Percentiles rank a stretch among this genome's conserved stretches.
phyloP scores from a whole-genome alignment of 2,329 filamentous ascomycete genomes.

The Pyricularia pennisetigena region DNA sequence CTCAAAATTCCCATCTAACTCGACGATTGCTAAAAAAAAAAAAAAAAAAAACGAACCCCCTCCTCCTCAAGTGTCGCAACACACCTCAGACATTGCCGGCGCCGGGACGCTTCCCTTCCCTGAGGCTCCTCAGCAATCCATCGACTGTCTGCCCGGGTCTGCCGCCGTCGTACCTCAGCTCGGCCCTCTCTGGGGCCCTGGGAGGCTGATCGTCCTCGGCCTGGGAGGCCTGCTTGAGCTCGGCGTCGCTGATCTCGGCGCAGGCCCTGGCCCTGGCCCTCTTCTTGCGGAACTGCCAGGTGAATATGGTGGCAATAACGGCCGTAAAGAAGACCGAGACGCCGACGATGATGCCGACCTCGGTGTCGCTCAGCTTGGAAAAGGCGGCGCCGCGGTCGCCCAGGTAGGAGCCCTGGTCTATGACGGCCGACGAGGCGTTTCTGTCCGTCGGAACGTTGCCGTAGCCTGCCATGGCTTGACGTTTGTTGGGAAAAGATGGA shows the following conservation, averaged over 20 bases:
- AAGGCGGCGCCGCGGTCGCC: neutral
- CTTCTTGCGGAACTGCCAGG: constrained; percentile 4
- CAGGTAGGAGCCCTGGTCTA: constrained; percentile 1
- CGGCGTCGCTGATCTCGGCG: neutral
- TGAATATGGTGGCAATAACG: constrained; percentile 4
- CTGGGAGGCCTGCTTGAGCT: neutral
- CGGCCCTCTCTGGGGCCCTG: neutral
- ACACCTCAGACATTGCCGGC: neutral
- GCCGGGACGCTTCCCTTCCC: neutral
- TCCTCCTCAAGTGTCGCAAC: neutral
- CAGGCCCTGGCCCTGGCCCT: neutral
- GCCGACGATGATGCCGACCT: constrained; percentile 2
- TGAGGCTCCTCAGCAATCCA: neutral
- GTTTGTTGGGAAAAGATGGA: too few species aligned
- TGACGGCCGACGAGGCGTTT: neutral
- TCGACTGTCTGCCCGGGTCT: neutral
- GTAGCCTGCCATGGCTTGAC: constrained; percentile 3
- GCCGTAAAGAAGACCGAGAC: constrained; percentile 3
- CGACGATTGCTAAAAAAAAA: neutral
- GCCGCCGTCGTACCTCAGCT: neutral
- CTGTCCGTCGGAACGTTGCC: constrained; percentile 2
- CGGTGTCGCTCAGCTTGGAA: neutral
- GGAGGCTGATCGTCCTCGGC: neutral
- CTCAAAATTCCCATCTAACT: neutral
- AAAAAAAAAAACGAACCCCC: neutral